Base-by-base conservation (phyloP, 306 rosid species). In the Chamaecrista fasciculata region DNA sequence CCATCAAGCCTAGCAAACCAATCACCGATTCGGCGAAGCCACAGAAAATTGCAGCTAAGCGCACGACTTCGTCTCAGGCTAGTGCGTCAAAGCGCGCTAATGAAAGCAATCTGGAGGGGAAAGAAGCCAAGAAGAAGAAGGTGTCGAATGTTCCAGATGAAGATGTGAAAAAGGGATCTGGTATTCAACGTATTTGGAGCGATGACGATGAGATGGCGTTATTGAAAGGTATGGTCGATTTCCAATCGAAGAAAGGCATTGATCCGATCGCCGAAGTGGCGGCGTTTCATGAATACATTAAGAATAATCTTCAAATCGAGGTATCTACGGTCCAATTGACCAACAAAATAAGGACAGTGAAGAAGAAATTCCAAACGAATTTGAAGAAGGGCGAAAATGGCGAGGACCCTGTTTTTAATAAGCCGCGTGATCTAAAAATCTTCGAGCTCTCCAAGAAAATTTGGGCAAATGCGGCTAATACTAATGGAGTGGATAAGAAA, bases 1-100 rank as follows among this genome's bases (percentile, higher is more conserved):
- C 88, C 44, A 66, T 86, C 78, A 78, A 75, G 78, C 88, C 88
- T 4, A 68, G 82, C 21, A 82, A 74, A 78, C 80, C 83, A 24
- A 26, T 44, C 6, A 52, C 9, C 2, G 78, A 31, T 19, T 46
- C 79, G 4, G 31, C 12, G 23, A 74, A 80, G 20, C 49, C 75
- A 24, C 57, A 58, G 25, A 78, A 48, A 20, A 10, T 18, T 10
- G 33, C 62, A 5, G 26, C 62, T 46, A 52, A 33, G 74, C 9
- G 16, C 74, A 26, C 19, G 25, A 48, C 67, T 43, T n/a, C 63
- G 40, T 65, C 21, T 25, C 68, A 51, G 1, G 23, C 78, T 1
- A 56, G 28, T 2, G 50, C 18, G 23, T 66, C 75, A 40, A 75
- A 77, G 64, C 70, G 79, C 16, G 28, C 60, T 18, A 58, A 69